Conservation (phyloP, 1,284 basidiomycete genomes). For the Takashimella koratensis region DNA sequence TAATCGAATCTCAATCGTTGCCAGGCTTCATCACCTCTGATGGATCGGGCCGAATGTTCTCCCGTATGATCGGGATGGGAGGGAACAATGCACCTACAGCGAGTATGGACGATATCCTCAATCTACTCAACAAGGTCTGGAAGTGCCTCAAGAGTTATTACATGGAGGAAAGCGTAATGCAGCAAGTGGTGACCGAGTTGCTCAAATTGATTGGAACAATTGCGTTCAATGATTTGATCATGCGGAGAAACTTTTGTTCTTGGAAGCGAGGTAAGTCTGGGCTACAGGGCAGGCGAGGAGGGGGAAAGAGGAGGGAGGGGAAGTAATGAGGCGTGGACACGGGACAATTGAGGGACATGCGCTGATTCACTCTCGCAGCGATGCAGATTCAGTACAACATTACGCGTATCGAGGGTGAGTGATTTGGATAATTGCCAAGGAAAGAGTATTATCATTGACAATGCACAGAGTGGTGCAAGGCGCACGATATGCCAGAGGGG, state of each 20-base stretch:
- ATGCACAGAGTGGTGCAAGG: conserved; percentile 73
- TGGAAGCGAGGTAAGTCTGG: conserved; percentile 95
- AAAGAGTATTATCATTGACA: conserved; percentile 23
- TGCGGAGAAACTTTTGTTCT: conserved; percentile 98
- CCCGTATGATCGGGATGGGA: conserved; percentile 71
- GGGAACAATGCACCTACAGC: conserved; percentile 74
- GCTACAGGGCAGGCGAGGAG: too few species aligned
- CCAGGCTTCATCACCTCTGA: conserved; percentile 98
- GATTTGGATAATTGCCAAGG: conserved; percentile 51
- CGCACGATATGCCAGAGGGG: conserved; percentile 98
- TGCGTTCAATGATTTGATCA: conserved; percentile 96
- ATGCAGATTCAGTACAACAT: conserved; percentile 99
- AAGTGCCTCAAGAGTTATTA: conserved; percentile 98
- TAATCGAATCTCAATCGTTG: conserved; percentile 95
- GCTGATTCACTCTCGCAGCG: conserved; percentile 56
- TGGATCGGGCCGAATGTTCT: conserved; percentile 82
- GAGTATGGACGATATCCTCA: conserved; percentile 98
- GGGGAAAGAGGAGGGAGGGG: too few species aligned
- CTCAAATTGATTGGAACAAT: conserved; percentile 95
- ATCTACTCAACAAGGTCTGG: conserved; percentile 96
- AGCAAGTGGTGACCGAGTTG: conserved; percentile 94
- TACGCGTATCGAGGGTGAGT: conserved; percentile 76
- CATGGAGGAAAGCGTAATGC: conserved; percentile 95
- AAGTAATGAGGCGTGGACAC: too few species aligned
- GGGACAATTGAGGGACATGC: too few species aligned